Base-by-base conservation (phyloP, 2,329 filamentous ascomycete genomes). In the Fusarium redolens region DNA sequence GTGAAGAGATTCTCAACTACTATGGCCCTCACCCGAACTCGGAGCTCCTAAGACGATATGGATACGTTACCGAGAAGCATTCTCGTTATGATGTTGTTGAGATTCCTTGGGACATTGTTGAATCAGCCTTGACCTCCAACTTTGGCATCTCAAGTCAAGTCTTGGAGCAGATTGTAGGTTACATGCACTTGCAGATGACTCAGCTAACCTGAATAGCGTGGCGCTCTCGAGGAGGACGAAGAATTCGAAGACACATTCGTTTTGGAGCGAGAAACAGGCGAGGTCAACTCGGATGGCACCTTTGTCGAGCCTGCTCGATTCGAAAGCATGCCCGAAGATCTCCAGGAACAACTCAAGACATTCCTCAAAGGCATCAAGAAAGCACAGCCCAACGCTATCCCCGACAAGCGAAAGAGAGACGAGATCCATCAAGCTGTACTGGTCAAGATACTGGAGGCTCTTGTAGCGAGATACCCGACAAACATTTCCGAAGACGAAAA, bases 1-100 rank as follows among this genome's bases (percentile, higher is more conserved):
- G 93, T 10, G 89, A 94, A 62, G 93, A 97, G 80, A 89, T 97
- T 22, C 89, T 95, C 79, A 97, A 97, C 80, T 95, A 97, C 82
- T 97, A 97, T 74, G 95, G 95, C 0, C 91, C 94, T 10, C 88
- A 97, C 6, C 92, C 94, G 14, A 92, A 93, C 66, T 92, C 93
- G 2, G 95, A 98, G 78, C 85, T 97, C 12, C 86, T 97, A 15
- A 87, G 95, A 40, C 88, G 95, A 18, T 97, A 97, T 75, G 95
- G 95, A 22, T 97, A 97, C 77, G 90, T 95, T n/a, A 96, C 94
- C 0, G 83, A 89, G 33, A 92, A 91, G 72, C 95, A 97, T 76
- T 84, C 90, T 14, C 86, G 91, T 44, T 94, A 95, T 80, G 94
- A 97, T 75, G 93, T 97, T 2, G 92, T 93, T 2, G 95, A 98